A percentile compares a stretch with the other conserved stretches of the same genome.
Evolutionary conservation across 2,329 filamentous ascomycete genomes (phyloP).

Genomic region (Hymenoscyphus albidus): DNA sequence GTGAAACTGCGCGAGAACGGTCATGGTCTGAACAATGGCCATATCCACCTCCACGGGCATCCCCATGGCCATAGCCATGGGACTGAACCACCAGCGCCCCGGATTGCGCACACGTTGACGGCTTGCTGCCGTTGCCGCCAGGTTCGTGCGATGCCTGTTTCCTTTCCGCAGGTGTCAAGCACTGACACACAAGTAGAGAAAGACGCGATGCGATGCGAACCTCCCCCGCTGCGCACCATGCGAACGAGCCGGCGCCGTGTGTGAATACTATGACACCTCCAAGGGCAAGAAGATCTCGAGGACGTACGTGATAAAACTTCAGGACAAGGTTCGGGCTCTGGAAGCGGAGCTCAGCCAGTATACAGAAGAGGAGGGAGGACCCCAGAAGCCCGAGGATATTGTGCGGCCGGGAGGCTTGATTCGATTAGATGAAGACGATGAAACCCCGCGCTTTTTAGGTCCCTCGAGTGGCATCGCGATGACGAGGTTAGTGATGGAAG

Average conservation of each 20-base stretch:
- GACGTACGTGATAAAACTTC: constrained; percentile 87
- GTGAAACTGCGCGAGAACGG: constrained; percentile 32
- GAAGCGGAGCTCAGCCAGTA: constrained; percentile 77
- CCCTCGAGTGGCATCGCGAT: constrained; percentile 95
- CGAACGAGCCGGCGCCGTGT: constrained; percentile 83
- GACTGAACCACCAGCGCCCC: constrained; percentile 48
- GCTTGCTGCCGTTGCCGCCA: constrained; percentile 77
- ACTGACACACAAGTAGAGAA: constrained; percentile 52
- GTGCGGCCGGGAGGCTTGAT: constrained; percentile 83
- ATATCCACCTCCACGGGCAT: too few relatives aligned
- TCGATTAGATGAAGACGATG: constrained; percentile 77
- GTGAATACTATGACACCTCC: constrained; percentile 91
- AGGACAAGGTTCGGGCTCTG: constrained; percentile 77
- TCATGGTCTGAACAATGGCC: too few relatives aligned
- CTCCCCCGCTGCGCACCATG: constrained; percentile 89
- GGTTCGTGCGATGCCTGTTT: constrained; percentile 45
- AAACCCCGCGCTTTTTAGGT: constrained; percentile 82
- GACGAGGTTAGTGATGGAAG: constrained; percentile 90
- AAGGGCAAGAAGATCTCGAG: constrained; percentile 84
- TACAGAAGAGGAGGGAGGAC: constrained; percentile 70
- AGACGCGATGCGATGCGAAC: constrained; percentile 92
- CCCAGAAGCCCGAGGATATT: constrained; percentile 75
- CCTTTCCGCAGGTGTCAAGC: constrained; percentile 37
- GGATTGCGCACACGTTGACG: constrained; percentile 74
- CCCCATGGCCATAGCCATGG: constrained; percentile 36